Percentiles rank a stretch among this genome's conserved stretches.
phyloP scores from a whole-genome alignment of 169 alveolate genomes.

The Prorocentrum cordatum region DNA sequence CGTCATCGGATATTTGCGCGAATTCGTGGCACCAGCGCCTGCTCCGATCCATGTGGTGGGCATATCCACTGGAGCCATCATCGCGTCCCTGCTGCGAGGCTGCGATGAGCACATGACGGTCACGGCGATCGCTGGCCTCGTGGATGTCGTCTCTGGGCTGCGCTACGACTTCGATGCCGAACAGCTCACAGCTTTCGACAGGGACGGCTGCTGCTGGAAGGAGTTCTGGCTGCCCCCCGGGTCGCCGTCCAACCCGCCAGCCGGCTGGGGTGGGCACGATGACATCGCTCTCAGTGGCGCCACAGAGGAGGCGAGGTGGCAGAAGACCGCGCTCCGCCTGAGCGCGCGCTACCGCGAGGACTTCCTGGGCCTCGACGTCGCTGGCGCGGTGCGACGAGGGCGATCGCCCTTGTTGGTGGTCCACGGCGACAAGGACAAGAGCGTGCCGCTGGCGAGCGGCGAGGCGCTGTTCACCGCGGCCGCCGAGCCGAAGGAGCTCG shows the following conservation, averaged over 20 bases:
- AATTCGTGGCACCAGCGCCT: too few relatives aligned
- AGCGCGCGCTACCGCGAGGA: too few relatives aligned
- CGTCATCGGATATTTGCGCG: too few relatives aligned
- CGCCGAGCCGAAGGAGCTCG: neutral
- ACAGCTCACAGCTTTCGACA: neutral
- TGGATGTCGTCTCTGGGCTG: neutral
- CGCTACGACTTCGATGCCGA: neutral
- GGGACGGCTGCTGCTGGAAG: slow-evolving; percentile 2
- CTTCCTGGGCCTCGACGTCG: neutral
- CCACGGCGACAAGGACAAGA: slow-evolving; percentile 26
- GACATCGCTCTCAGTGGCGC: too few relatives aligned
- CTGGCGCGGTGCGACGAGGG: neutral
- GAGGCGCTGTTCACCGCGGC: slow-evolving; percentile 1
- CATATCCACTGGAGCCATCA: slow-evolving; percentile 47
- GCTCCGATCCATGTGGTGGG: slow-evolving; percentile 11
- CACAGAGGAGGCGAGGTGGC: too few relatives aligned
- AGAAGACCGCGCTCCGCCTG: too few relatives aligned
- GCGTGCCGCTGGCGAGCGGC: slow-evolving; percentile 12
- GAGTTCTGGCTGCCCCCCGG: slow-evolving; percentile 10
- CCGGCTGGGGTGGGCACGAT: too few relatives aligned
- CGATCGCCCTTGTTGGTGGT: neutral
- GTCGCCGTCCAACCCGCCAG: slow-evolving; percentile 8
- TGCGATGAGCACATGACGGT: neutral
- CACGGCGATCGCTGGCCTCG: slow-evolving; percentile 22
- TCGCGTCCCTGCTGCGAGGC: slow-evolving; percentile 5